Evolutionary conservation across 2,329 filamentous ascomycete genomes (phyloP).

Genomic region (Phyllachora maydis): DNA sequence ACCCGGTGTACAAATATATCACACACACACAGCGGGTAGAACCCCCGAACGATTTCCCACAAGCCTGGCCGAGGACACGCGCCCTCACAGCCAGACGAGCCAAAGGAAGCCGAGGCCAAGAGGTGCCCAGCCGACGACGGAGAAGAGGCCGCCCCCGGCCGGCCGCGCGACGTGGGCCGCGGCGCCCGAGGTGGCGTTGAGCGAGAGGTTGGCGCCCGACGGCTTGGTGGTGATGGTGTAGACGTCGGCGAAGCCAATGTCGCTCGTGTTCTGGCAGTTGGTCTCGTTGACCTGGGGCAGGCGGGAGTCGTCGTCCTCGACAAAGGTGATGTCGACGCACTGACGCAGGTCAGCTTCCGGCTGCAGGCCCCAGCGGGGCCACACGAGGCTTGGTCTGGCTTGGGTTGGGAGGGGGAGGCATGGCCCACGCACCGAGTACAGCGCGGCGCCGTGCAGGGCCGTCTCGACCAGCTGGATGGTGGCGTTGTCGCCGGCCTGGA

Average conservation of each 20-base stretch:
- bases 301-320: slow-evolving; percentile 46
- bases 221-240: slow-evolving; percentile 52
- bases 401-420: not conserved
- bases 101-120: slow-evolving; percentile 16
- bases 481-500: slow-evolving; percentile 67
- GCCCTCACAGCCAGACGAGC: slow-evolving; percentile 14
- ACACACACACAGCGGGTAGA: too few species aligned
- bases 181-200: slow-evolving; percentile 12
- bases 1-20: too few species aligned
- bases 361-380: not conserved
- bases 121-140: slow-evolving; percentile 19
- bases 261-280: slow-evolving; percentile 77
- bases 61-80: too few species aligned
- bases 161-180: slow-evolving; percentile 8
- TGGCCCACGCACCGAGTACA: slow-evolving; percentile 56
- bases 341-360: slow-evolving; percentile 13
- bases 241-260: slow-evolving; percentile 57
- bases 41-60: too few species aligned
- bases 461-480: slow-evolving; percentile 78
- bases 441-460: slow-evolving; percentile 61
- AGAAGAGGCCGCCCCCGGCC: slow-evolving; percentile 6
- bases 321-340: slow-evolving; percentile 92
- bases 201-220: slow-evolving; percentile 15
- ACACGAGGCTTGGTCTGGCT: too few species aligned
- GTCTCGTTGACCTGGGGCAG: slow-evolving; percentile 53